phyloP scores from a whole-genome alignment of 2,329 filamentous ascomycete species.

The Colletotrichum plurivorum region DNA sequence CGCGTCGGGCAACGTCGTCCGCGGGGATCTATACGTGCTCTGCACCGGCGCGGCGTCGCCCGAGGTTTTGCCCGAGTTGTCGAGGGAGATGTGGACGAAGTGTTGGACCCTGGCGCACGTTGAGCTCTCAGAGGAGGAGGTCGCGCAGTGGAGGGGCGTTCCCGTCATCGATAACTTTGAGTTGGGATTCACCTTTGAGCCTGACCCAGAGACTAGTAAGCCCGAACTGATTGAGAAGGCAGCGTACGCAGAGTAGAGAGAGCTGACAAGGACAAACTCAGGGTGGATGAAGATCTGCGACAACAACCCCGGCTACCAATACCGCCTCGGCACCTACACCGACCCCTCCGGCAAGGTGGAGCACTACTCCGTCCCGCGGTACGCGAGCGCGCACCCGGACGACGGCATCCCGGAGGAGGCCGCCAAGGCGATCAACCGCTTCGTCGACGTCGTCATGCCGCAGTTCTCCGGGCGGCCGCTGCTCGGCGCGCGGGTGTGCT shows the following conservation, averaged over 20 bases:
- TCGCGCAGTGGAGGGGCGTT: conserved; percentile 27
- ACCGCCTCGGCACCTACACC: conserved; percentile 27
- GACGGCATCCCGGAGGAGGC: conserved; percentile 40
- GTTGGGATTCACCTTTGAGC: conserved; percentile 42
- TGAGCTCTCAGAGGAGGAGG: conserved; percentile 23
- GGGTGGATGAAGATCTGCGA: conserved; percentile 42
- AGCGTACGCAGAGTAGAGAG: not conserved
- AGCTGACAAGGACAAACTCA: not conserved
- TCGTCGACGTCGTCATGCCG: conserved; percentile 43
- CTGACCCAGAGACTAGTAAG: conserved; percentile 37
- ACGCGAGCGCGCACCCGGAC: conserved; percentile 34
- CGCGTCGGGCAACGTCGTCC: conserved; percentile 18
- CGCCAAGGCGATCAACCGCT: conserved; percentile 24
- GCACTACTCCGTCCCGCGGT: conserved; percentile 37
- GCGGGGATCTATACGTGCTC: conserved; percentile 22
- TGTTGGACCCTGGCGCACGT: conserved; percentile 34
- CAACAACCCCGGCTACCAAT: conserved; percentile 40
- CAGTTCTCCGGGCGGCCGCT: conserved; percentile 45
- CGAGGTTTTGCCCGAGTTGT: conserved; percentile 24
- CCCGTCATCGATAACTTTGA: conserved; percentile 40
- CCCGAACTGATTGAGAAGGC: accelerated
- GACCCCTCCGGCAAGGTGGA: conserved; percentile 32
- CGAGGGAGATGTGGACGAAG: conserved; percentile 30
- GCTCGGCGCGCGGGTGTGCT: conserved; percentile 45
- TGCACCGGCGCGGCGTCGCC: conserved; percentile 33